Conservation (phyloP, 441 rosid genomes). For the Caryocar brasiliense region DNA sequence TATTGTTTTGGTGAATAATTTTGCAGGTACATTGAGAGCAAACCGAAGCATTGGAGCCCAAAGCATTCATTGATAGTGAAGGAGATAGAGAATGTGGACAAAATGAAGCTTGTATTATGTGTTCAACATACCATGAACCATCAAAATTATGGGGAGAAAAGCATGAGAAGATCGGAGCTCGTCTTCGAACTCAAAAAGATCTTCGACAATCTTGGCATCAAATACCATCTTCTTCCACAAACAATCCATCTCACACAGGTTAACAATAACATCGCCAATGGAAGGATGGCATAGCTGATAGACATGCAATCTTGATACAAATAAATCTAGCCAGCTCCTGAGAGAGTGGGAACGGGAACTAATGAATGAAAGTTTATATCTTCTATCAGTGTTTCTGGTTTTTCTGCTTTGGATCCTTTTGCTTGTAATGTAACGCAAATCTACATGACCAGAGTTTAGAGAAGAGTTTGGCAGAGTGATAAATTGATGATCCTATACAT, state of each 20-base stretch:
- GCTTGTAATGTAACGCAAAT: too few relatives aligned
- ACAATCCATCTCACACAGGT: conserved; percentile 26
- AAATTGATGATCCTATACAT: too few relatives aligned
- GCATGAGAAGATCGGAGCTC: conserved; percentile 27
- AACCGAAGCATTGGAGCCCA: conserved; percentile 35
- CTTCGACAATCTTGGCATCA: conserved; percentile 30
- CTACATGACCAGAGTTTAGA: too few relatives aligned
- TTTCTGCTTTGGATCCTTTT: too few relatives aligned
- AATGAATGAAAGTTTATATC: too few relatives aligned
- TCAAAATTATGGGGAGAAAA: conserved; percentile 38
- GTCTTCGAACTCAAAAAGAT: conserved; percentile 36
- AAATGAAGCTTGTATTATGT: conserved; percentile 25
- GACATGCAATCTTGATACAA: background rate
- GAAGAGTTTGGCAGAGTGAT: too few relatives aligned
- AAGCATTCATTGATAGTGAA: conserved; percentile 24
- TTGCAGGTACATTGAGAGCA: conserved; percentile 39
- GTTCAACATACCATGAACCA: conserved; percentile 41
- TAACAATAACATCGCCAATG: background rate
- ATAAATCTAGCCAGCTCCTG: background rate
- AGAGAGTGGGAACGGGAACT: too few relatives aligned
- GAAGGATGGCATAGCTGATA: too few relatives aligned
- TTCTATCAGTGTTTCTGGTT: too few relatives aligned
- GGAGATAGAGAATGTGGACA: conserved; percentile 35
- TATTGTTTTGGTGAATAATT: too few relatives aligned
- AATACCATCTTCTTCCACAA: conserved; percentile 40